phyloP scores from a whole-genome alignment of 495 filamentous ascomycete species.

The Pseudevernia furfuracea region DNA sequence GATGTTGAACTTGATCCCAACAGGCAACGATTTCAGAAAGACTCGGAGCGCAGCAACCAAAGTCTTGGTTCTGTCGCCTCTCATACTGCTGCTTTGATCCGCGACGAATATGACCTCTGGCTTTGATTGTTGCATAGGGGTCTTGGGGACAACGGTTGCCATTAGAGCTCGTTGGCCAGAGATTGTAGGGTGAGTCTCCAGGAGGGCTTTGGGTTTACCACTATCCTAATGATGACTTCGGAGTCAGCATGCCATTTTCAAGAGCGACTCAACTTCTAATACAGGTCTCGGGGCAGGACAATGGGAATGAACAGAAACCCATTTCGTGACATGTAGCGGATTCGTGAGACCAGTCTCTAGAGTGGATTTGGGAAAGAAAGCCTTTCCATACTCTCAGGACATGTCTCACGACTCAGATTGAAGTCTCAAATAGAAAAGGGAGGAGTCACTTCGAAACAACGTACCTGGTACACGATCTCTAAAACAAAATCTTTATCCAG shows the following conservation, averaged over 20 bases:
- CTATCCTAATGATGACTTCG: conserved; percentile 32
- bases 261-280: neutral
- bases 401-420: neutral
- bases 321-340: neutral
- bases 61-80: conserved; percentile 41
- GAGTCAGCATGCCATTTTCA: neutral
- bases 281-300: neutral
- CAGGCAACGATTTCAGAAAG: conserved; percentile 63
- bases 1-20: conserved; percentile 66
- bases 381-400: neutral
- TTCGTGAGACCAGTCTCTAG: neutral
- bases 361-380: neutral
- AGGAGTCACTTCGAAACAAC: neutral
- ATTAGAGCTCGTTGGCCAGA: conserved; percentile 57
- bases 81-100: conserved; percentile 64
- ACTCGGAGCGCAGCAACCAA: conserved; percentile 51
- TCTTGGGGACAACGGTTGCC: conserved; percentile 59
- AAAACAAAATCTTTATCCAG: conserved; percentile 43
- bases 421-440: neutral
- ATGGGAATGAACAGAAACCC: neutral
- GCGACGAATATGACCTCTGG: conserved; percentile 66
- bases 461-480: conserved; percentile 40
- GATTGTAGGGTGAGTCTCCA: conserved; percentile 55
- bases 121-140: conserved; percentile 43
- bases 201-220: conserved; percentile 49